Conservation (phyloP, 2,329 filamentous ascomycete species). For the Geosmithia flava region DNA sequence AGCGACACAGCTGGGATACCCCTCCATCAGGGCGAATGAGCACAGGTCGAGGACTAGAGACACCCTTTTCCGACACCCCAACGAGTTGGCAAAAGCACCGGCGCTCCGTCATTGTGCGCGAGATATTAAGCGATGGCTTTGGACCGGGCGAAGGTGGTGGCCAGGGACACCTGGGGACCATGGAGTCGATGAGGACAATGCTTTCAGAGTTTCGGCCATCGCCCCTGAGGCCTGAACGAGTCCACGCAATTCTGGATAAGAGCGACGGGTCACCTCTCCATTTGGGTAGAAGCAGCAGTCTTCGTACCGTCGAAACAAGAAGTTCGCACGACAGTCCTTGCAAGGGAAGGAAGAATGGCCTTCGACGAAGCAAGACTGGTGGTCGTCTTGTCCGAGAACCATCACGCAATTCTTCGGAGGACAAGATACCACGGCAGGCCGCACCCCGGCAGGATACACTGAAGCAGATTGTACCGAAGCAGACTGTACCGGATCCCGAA, state of each 20-base stretch:
- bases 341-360: background rate
- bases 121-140: background rate
- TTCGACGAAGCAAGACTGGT: background rate
- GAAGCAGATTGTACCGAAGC: too few species aligned
- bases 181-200: background rate
- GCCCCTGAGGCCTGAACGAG: background rate
- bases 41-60: background rate
- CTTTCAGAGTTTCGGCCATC: background rate
- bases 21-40: background rate
- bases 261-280: background rate
- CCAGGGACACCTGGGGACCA: background rate
- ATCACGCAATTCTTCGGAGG: background rate
- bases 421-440: too few species aligned
- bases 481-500: background rate
- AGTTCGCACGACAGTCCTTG: background rate
- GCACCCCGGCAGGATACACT: too few species aligned
- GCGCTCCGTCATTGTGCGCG: background rate
- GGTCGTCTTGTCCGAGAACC: background rate
- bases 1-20: background rate
- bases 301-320: background rate
- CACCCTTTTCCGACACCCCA: background rate
- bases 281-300: background rate
- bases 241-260: background rate
- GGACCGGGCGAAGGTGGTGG: too few species aligned
- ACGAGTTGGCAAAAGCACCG: background rate